Base-by-base conservation (phyloP, 208 protist genomes). In the Leishmania aethiopica region DNA sequence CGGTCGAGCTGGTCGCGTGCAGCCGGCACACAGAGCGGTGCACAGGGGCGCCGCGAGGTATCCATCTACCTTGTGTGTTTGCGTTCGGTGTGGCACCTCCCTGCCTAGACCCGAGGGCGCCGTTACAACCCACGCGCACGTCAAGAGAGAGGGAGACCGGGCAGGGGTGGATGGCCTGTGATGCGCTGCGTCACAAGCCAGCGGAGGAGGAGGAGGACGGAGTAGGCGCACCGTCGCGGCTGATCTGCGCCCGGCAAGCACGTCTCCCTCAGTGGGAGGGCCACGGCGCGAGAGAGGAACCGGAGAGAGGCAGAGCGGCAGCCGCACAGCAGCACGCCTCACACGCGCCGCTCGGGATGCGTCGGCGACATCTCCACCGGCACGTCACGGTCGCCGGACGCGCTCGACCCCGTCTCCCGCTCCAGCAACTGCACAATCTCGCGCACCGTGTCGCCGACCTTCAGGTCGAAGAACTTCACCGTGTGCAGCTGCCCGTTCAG, bases 401-500 rank as follows among this genome's bases (percentile, higher is more conserved):
- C 85, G 60, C 84, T 84, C 32, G 42, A 69, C 15, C 85, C 88
- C 2, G 90, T 87, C 45, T 92, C 88, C 11, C 90, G 91, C 83
- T 94, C 85, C 55, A 94, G 75, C 19, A 93, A 62, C 57, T 92
- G 86, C 84, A 97, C 69, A 47, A 97, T 94, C 78, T 97, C 94
- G 32, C 90, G 81, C 76, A 95, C 87, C 32, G 92, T 92, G 79
- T 97, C 94, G 35, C 94, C 94, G 53, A 97, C 85, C 84, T 96
- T 96, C 64, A 96, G 69, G 78, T 97, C 94, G 77, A 96, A 90
- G 75, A 97, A 96, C 79, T 97, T 97, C 35, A 95, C 85, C 17
- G 92, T 95, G 86, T 96, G 94, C 62, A 97, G 87, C 83, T 97
- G 93, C 53, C 90, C 76, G 67, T 96, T 93, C 8, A 97, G 86